These are phyloP conservation scores for Candida adriatica DNA, from an alignment of 805 yeast genomes.

Conservation along the genomic window DNA sequence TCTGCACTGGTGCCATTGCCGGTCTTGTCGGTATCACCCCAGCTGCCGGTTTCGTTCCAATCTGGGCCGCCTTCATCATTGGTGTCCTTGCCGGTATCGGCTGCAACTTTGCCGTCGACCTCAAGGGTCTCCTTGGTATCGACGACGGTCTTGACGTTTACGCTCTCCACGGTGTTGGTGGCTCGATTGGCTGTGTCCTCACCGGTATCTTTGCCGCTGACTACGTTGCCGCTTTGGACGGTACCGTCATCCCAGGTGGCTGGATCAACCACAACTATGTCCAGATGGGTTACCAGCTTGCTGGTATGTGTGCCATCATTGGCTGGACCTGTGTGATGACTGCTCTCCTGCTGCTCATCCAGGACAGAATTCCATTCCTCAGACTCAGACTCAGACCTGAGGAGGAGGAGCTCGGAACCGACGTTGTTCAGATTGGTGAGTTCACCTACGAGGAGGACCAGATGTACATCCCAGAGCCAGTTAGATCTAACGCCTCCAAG, in stretches of 20 bases:
- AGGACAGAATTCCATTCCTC: slow-evolving; percentile 76
- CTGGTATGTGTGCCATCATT: slow-evolving; percentile 65
- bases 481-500: slow-evolving; percentile 46
- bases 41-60: slow-evolving; percentile 93
- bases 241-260: slow-evolving; percentile 70
- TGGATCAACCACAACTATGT: slow-evolving; percentile 79
- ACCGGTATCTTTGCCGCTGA: slow-evolving; percentile 93
- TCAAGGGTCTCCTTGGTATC: slow-evolving; percentile 62
- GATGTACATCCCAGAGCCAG: slow-evolving; percentile 70
- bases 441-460: slow-evolving; percentile 63
- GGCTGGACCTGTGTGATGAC: slow-evolving; percentile 75
- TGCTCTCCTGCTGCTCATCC: slow-evolving; percentile 51
- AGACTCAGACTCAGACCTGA: slow-evolving; percentile 79
- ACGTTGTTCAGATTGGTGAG: slow-evolving; percentile 87
- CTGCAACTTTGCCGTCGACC: slow-evolving; percentile 81
- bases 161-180: slow-evolving; percentile 93
- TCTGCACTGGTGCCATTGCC: slow-evolving; percentile 89
- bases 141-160: slow-evolving; percentile 96
- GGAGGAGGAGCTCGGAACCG: slow-evolving; percentile 85
- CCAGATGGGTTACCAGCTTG: slow-evolving; percentile 85
- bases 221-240: slow-evolving; percentile 81
- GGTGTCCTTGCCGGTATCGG: slow-evolving; percentile 72
- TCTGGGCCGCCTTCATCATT: slow-evolving; percentile 79
- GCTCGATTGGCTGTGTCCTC: slow-evolving; percentile 71
- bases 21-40: slow-evolving; percentile 96